These are phyloP conservation scores for Fusarium siculi DNA, from an alignment of 2,329 filamentous ascomycete genomes.

Conservation along the genomic window DNA sequence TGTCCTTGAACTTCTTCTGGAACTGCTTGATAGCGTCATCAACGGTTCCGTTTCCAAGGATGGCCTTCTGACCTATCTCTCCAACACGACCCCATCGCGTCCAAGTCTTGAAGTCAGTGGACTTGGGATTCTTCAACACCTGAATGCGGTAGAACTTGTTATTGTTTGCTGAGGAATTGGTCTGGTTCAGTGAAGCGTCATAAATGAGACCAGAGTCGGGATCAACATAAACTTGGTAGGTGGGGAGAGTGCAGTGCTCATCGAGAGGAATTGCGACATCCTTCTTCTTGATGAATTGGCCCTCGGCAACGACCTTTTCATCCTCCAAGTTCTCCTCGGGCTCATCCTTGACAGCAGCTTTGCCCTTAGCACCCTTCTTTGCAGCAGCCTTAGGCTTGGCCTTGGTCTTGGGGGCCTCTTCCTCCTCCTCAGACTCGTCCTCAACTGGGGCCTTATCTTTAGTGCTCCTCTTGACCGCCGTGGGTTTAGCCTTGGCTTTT, in stretches of 20 bases:
- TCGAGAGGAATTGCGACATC: slow-evolving; percentile 63
- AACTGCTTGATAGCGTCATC: slow-evolving; percentile 61
- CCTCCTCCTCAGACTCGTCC: slow-evolving; percentile 45
- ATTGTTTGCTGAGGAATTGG: slow-evolving; percentile 76
- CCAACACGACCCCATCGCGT: slow-evolving; percentile 85
- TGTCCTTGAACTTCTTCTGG: slow-evolving; percentile 70
- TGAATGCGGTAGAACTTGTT: slow-evolving; percentile 88
- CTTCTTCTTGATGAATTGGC: slow-evolving; percentile 59
- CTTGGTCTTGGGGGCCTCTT: slow-evolving; percentile 36
- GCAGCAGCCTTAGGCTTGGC: slow-evolving; percentile 18
- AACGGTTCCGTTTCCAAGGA: slow-evolving; percentile 56
- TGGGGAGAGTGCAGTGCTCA: slow-evolving; percentile 51
- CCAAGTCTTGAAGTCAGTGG: slow-evolving; percentile 68
- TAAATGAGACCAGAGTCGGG: slow-evolving; percentile 71
- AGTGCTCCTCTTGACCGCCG: slow-evolving; percentile 38
- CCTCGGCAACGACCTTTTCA: slow-evolving; percentile 53
- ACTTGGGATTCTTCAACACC: slow-evolving; percentile 57
- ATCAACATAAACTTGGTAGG: slow-evolving; percentile 72
- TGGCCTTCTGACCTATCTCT: slow-evolving; percentile 62
- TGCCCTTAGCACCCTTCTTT: slow-evolving; percentile 40
- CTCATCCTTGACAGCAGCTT: slow-evolving; percentile 37
- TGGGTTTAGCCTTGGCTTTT: slow-evolving; percentile 6
- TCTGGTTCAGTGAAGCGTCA: slow-evolving; percentile 83
- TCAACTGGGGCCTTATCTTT: slow-evolving; percentile 28
- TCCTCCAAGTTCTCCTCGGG: slow-evolving; percentile 44